Conservation (phyloP, 2,329 filamentous ascomycete genomes). For the Ampelomyces quisqualis region DNA sequence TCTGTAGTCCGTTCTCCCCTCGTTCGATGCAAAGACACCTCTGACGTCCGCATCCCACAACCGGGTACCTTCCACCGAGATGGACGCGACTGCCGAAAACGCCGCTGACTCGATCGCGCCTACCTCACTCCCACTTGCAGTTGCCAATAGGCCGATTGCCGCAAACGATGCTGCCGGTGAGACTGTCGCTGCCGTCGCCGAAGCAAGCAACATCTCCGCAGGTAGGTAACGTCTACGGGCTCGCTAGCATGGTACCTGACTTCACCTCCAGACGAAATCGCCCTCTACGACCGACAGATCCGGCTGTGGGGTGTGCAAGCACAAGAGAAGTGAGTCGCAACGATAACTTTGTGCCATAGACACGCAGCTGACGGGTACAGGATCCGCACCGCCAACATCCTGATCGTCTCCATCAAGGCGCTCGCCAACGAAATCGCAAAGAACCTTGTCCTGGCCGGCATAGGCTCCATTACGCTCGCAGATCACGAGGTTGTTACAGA, state of each 20-base stretch:
- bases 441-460: slow-evolving; percentile 91
- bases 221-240: too few relatives aligned
- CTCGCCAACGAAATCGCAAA: slow-evolving; percentile 95
- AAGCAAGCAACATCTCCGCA: slow-evolving; percentile 46
- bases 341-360: neutral
- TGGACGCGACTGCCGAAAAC: too few relatives aligned
- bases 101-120: slow-evolving; percentile 24
- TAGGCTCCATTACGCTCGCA: slow-evolving; percentile 84
- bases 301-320: slow-evolving; percentile 95
- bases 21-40: too few relatives aligned
- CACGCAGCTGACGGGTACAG: slow-evolving; percentile 46
- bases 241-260: neutral
- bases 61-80: too few relatives aligned
- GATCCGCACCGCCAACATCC: slow-evolving; percentile 84
- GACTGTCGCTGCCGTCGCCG: slow-evolving; percentile 41
- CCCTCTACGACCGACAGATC: slow-evolving; percentile 95
- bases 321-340: slow-evolving; percentile 66
- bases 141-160: slow-evolving; percentile 32
- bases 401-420: slow-evolving; percentile 83
- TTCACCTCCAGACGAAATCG: slow-evolving; percentile 76
- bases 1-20: neutral
- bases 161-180: slow-evolving; percentile 39
- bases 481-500: slow-evolving; percentile 75
- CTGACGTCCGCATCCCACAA: too few relatives aligned
- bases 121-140: slow-evolving; percentile 7